Evolutionary conservation across 768 basidiomycete species (phyloP).

Genomic region (Lepiota venenata): DNA sequence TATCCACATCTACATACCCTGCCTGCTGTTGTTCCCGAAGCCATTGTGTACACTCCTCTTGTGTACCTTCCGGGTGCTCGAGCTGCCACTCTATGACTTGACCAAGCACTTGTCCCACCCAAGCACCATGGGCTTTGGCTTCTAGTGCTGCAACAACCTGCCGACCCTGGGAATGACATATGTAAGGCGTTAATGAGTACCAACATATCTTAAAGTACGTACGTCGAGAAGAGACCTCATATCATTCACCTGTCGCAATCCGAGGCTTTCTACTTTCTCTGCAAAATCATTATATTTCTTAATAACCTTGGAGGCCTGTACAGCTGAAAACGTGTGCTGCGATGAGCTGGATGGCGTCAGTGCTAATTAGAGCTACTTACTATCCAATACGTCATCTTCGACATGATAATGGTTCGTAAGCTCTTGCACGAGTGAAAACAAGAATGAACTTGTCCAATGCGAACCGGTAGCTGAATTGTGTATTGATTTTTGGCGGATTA

Average conservation of each 20-base stretch:
- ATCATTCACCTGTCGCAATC: conserved; percentile 58
- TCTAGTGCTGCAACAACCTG: conserved; percentile 55
- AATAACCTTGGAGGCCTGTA: conserved; percentile 45
- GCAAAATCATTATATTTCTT: conserved; percentile 65
- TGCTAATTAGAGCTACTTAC: conserved; percentile 28
- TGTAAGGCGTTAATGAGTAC: background rate
- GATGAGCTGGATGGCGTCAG: conserved; percentile 3
- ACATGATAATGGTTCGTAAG: conserved; percentile 51
- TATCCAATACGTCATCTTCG: conserved; percentile 35
- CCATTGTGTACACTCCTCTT: conserved; percentile 71
- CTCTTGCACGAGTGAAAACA: conserved; percentile 77
- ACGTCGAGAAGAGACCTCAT: conserved; percentile 78
- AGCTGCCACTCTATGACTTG: conserved; percentile 85
- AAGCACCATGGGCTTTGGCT: conserved; percentile 58
- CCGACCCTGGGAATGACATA: conserved; percentile 54
- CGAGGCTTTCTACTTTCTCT: conserved; percentile 55
- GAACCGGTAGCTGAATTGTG: conserved; percentile 61
- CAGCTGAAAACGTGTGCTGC: conserved; percentile 26
- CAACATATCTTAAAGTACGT: conserved; percentile 23
- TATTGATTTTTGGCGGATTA: conserved; percentile 63
- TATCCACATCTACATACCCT: conserved; percentile 29
- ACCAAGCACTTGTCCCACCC: conserved; percentile 63
- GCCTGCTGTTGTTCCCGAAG: conserved; percentile 50
- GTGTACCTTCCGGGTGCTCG: conserved; percentile 61
- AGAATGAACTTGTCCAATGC: conserved; percentile 66